A percentile compares a stretch with the other conserved stretches of the same genome.
Conservation (phyloP, 2,329 filamentous ascomycete species). For the Nemania sp. region DNA sequence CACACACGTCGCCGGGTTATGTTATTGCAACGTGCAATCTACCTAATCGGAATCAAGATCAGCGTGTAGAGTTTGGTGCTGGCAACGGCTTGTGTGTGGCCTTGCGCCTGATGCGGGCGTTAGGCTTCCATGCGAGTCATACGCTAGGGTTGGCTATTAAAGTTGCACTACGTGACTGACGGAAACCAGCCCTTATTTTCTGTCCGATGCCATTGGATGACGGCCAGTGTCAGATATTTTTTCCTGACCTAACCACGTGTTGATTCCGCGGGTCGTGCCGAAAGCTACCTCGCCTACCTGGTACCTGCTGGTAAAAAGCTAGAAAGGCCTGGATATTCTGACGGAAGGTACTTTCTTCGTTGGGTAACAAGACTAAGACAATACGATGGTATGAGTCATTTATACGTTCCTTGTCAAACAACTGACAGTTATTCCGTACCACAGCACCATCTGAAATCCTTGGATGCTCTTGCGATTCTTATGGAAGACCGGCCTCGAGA, state of each 20-base stretch:
- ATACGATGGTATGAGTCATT: slow-evolving; percentile 20
- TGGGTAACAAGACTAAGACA: slow-evolving; percentile 12
- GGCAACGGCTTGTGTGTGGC: neutral
- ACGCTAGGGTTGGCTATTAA: neutral
- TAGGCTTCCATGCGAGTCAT: neutral
- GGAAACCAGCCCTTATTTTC: no score
- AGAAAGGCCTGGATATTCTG: no score
- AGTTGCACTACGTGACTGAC: neutral
- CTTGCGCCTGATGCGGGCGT: neutral
- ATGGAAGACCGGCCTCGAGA: neutral
- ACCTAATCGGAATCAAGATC: slow-evolving; percentile 50
- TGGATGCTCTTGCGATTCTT: no score
- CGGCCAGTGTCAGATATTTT: no score
- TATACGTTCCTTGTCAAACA: slow-evolving; percentile 3
- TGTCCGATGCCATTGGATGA: no score
- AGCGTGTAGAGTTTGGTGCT: slow-evolving; percentile 30
- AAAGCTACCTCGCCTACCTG: neutral
- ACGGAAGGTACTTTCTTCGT: neutral
- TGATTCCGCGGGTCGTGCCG: neutral
- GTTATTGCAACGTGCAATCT: slow-evolving; percentile 48
- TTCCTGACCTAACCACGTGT: neutral
- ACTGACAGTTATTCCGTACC: neutral
- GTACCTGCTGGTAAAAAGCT: neutral
- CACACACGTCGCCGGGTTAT: slow-evolving; percentile 24
- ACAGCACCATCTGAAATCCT: neutral